Conservation (phyloP, 805 yeast species). For the Starmerella bacillaris region DNA sequence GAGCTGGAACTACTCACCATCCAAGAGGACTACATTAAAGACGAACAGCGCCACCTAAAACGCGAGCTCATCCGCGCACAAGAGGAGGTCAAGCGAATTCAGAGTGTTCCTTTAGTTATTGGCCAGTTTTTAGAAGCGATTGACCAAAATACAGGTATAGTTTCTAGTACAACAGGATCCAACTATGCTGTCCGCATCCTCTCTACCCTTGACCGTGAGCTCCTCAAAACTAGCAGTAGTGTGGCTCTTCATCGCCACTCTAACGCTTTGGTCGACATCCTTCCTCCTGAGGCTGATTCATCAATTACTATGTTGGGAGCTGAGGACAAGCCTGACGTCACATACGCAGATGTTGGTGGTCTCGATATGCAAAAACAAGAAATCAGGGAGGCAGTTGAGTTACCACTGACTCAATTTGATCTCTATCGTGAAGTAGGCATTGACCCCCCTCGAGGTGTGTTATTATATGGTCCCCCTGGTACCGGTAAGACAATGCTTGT, state of each 20-base stretch:
- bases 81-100: slow-evolving; percentile 94
- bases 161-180: slow-evolving; percentile 92
- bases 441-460: slow-evolving; percentile 96
- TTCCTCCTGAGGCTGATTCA: slow-evolving; percentile 98
- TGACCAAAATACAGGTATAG: slow-evolving; percentile 91
- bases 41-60: slow-evolving; percentile 90
- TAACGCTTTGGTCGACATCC: slow-evolving; percentile 86
- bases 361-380: slow-evolving; percentile 98
- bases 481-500: slow-evolving; percentile 99
- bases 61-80: slow-evolving; percentile 92
- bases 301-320: slow-evolving; percentile 88
- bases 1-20: slow-evolving; percentile 67
- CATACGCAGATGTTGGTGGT: slow-evolving; percentile 97
- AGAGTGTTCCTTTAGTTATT: slow-evolving; percentile 91
- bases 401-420: slow-evolving; percentile 90
- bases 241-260: slow-evolving; percentile 98
- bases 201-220: slow-evolving; percentile 85
- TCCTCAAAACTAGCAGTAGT: slow-evolving; percentile 82
- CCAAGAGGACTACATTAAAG: slow-evolving; percentile 94
- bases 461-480: slow-evolving; percentile 98
- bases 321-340: slow-evolving; percentile 85
- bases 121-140: slow-evolving; percentile 97
- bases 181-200: slow-evolving; percentile 90
- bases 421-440: slow-evolving; percentile 94
- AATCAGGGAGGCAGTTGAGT: slow-evolving; percentile 93